Conservation (phyloP, 2,329 filamentous ascomycete species). For the Stemphylium lycopersici region DNA sequence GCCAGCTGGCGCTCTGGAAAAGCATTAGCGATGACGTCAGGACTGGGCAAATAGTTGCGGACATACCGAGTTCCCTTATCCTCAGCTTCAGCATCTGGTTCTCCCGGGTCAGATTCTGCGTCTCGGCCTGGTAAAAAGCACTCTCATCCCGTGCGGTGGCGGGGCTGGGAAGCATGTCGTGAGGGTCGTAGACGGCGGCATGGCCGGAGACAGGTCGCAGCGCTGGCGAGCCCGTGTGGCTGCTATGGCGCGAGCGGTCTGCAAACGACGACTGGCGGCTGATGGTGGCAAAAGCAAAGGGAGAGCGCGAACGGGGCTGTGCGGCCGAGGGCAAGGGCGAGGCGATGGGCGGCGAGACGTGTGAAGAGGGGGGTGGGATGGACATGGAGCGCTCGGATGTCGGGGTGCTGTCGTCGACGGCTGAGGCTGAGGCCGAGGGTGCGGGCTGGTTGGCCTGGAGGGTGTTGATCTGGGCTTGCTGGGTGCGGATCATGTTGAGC, state of each 20-base stretch:
- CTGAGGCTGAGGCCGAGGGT: conserved; percentile 47
- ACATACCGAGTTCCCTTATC: conserved; percentile 72
- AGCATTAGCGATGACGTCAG: neutral
- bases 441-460: conserved; percentile 55
- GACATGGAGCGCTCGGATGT: conserved; percentile 56
- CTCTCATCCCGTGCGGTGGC: conserved; percentile 66
- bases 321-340: conserved; percentile 56
- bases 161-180: conserved; percentile 66
- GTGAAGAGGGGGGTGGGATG: conserved; percentile 42
- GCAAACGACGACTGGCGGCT: conserved; percentile 54
- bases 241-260: conserved; percentile 46
- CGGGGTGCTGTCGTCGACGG: conserved; percentile 60
- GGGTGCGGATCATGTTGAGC: conserved; percentile 75
- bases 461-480: conserved; percentile 72
- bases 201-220: conserved; percentile 60
- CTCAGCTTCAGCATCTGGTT: conserved; percentile 82
- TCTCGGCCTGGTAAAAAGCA: conserved; percentile 82
- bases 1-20: conserved; percentile 43
- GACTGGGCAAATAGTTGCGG: neutral
- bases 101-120: conserved; percentile 76
- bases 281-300: conserved; percentile 42
- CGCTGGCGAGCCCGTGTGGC: conserved; percentile 51
- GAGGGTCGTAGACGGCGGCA: conserved; percentile 53
- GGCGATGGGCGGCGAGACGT: conserved; percentile 40
- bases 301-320: conserved; percentile 48